These are phyloP conservation scores for Tylopilus plumbeoviolaceoides DNA, from an alignment of 768 basidiomycete genomes.

Conservation along the genomic window DNA sequence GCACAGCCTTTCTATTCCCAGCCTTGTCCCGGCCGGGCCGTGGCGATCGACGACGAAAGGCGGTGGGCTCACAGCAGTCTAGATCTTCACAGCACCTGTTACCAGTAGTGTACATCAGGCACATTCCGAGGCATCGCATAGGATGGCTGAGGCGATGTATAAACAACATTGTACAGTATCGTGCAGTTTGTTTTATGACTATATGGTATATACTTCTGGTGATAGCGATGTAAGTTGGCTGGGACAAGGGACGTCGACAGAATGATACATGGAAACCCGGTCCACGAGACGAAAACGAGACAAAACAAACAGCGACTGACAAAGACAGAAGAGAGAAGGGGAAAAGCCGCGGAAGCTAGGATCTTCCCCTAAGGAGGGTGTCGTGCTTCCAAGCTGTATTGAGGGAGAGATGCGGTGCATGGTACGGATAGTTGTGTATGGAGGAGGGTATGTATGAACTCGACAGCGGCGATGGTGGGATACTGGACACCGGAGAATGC, in stretches of 20 bases:
- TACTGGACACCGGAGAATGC: slow-evolving; percentile 30
- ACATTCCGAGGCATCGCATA: slow-evolving; percentile 13
- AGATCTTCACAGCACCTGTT: slow-evolving; percentile 11
- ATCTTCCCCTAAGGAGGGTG: slow-evolving; percentile 35
- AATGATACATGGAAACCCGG: slow-evolving; percentile 23
- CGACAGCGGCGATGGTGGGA: slow-evolving; percentile 29
- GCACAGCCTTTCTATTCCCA: slow-evolving; percentile 21
- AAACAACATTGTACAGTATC: slow-evolving; percentile 33
- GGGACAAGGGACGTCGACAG: slow-evolving; percentile 5
- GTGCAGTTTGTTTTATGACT: slow-evolving; percentile 24
- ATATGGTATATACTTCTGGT: slow-evolving; percentile 31
- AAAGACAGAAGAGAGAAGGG: not conserved
- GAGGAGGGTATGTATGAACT: slow-evolving; percentile 41
- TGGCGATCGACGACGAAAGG: slow-evolving; percentile 21
- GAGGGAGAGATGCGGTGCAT: slow-evolving; percentile 34
- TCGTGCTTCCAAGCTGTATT: slow-evolving; percentile 47
- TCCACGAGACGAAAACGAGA: slow-evolving; percentile 16
- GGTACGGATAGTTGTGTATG: slow-evolving; percentile 39
- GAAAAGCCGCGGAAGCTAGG: slow-evolving; percentile 10
- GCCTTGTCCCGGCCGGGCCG: slow-evolving; percentile 3
- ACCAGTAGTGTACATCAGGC: slow-evolving; percentile 24
- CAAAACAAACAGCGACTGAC: slow-evolving; percentile 1
- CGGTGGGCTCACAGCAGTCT: slow-evolving; percentile 6
- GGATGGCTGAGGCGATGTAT: slow-evolving; percentile 17
- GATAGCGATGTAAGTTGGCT: slow-evolving; percentile 20